A percentile compares a stretch with the other conserved stretches of the same genome.
Evolutionary conservation across 768 basidiomycete species (phyloP).

Genomic region (Fomitopsis serialis): DNA sequence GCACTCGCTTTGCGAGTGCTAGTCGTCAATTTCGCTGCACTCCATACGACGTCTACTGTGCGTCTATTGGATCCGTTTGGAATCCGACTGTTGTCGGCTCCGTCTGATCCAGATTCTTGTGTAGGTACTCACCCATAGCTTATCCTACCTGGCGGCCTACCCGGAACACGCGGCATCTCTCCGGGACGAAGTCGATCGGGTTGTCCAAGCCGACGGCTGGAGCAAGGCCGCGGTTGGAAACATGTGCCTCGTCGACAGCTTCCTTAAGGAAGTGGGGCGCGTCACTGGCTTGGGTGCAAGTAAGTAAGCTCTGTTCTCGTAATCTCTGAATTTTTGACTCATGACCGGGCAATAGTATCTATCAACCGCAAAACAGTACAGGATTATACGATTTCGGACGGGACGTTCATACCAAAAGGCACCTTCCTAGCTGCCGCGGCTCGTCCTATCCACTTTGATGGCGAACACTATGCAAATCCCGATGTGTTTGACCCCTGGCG

Average conservation of each 20-base stretch:
- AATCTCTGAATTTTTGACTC: too few species aligned
- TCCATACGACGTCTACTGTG: slow-evolving; percentile 38
- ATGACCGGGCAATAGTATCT: too few species aligned
- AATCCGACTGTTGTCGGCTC: too few species aligned
- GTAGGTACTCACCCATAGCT: slow-evolving; percentile 24
- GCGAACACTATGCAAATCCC: slow-evolving; percentile 36
- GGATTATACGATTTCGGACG: slow-evolving; percentile 25
- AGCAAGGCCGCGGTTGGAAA: slow-evolving; percentile 34
- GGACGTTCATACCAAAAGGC: slow-evolving; percentile 31
- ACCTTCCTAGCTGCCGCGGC: slow-evolving; percentile 28
- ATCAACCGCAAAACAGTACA: slow-evolving; percentile 14
- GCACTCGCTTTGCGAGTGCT: slow-evolving; percentile 27
- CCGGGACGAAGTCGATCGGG: slow-evolving; percentile 24
- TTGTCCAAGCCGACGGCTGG: slow-evolving; percentile 28
- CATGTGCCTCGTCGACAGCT: slow-evolving; percentile 24
- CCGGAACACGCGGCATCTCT: slow-evolving; percentile 23
- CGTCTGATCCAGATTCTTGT: background rate
- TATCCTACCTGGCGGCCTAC: slow-evolving; percentile 24
- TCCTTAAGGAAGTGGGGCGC: background rate
- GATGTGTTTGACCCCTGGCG: slow-evolving; percentile 35
- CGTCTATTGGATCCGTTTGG: too few species aligned
- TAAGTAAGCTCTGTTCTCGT: slow-evolving; percentile 15
- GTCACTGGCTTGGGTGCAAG: background rate
- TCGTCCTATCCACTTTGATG: slow-evolving; percentile 31
- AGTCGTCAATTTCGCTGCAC: slow-evolving; percentile 34